phyloP scores from a whole-genome alignment of 2,329 filamentous ascomycete species.

The Diplodia corticola region DNA sequence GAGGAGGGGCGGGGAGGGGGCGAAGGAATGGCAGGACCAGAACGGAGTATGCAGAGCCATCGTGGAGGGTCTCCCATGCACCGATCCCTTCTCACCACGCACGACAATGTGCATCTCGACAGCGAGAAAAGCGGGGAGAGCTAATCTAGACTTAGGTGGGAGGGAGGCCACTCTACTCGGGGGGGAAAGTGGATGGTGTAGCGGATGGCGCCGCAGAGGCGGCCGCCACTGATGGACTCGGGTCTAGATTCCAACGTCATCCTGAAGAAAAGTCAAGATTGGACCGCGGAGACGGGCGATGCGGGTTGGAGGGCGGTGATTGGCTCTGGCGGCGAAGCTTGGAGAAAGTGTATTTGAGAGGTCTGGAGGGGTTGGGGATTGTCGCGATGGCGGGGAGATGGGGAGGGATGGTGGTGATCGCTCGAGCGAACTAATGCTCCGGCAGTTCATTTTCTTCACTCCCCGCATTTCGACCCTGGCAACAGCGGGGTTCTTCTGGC shows the following conservation, averaged over 20 bases:
- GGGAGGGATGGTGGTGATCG: background rate
- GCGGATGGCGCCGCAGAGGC: constrained; percentile 31
- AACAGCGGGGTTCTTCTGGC: background rate
- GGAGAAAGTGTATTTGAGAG: background rate
- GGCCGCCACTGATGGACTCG: constrained; percentile 26
- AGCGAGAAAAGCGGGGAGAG: background rate
- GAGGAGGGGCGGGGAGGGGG: background rate
- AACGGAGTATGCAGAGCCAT: background rate
- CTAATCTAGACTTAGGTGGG: constrained; percentile 23
- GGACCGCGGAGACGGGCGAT: background rate
- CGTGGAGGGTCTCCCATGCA: background rate
- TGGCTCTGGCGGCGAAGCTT: background rate
- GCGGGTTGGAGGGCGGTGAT: background rate
- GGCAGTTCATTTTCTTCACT: background rate
- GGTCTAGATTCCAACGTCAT: constrained; percentile 7
- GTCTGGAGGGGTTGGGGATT: background rate
- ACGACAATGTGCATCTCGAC: background rate
- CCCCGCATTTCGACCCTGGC: background rate
- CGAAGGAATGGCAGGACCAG: background rate
- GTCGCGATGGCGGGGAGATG: background rate
- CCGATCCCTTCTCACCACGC: background rate
- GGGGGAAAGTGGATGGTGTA: constrained; percentile 30
- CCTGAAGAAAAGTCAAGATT: background rate
- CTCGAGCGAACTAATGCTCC: background rate
- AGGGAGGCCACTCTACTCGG: constrained; percentile 29